Evolutionary conservation across 139 green algal genomes (phyloP).

Genomic region (Ostreobium quekettii): DNA sequence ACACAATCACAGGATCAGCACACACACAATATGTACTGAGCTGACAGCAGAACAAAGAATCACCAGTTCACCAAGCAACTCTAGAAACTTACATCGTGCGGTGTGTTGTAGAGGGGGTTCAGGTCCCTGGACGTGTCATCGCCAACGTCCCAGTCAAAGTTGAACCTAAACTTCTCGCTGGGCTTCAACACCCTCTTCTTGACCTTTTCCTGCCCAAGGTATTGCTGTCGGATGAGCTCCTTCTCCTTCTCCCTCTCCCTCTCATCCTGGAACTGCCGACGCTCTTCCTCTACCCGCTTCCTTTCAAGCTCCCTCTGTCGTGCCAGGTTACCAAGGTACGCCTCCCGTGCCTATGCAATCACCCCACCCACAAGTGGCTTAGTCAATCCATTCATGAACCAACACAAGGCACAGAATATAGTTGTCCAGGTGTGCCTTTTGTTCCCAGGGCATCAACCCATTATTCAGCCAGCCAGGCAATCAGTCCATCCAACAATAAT

Average conservation of each 20-base stretch:
- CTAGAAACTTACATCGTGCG: conserved; percentile 46
- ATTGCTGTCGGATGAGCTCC: conserved; percentile 87
- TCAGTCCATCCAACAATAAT: no score
- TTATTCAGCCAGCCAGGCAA: no score
- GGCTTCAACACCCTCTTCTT: conserved; percentile 69
- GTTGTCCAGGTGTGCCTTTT: no score
- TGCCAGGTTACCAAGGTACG: background rate
- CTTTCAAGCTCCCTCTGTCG: background rate
- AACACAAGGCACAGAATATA: no score
- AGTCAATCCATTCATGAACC: no score
- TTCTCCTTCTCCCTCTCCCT: conserved; percentile 76
- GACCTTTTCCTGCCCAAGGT: conserved; percentile 68
- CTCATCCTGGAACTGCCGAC: conserved; percentile 33
- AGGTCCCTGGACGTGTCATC: conserved; percentile 90
- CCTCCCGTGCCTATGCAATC: background rate
- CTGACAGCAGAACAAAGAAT: no score
- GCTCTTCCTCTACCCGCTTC: conserved; percentile 9
- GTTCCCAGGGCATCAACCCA: no score
- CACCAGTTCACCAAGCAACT: no score
- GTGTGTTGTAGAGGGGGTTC: conserved; percentile 85
- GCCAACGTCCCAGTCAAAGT: conserved; percentile 93
- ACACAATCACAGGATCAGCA: no score
- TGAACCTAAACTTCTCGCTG: conserved; percentile 88
- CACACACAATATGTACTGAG: no score
- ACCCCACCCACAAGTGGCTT: no score